Base-by-base conservation (phyloP, 768 basidiomycete genomes). In the Phylloporus sp. region DNA sequence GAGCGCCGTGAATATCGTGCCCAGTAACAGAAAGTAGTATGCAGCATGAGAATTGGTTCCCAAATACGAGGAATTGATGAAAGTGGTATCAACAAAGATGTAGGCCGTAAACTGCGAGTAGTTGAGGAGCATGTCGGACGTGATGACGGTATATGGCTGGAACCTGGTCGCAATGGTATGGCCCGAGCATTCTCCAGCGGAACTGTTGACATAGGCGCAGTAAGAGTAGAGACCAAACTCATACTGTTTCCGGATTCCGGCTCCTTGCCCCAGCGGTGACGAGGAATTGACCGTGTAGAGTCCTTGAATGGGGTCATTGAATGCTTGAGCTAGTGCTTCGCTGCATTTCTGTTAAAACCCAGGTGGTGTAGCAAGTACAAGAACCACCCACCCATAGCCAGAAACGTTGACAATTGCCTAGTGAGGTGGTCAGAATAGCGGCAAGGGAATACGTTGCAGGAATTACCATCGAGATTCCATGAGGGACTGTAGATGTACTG, bases 221-320 rank as follows among this genome's bases (percentile, higher is more conserved):
- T 86, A 79, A 17, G 81, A 79, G 68, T 90, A 91, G 21, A 91
- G 70, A n/a, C 89, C 89, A 53, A 84, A 90, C 49, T 80, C 70
- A 68, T 91, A 91, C 49, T 73, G 65, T 61, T 82, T 76, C 56
- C 88, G 79, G 46, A 90, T 67, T 17, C 89, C 89, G 13, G 71
- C 68, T 37, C 70, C 58, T 38, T 66, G 60, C 38, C 72, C 73
- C 3, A 90, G 77, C 5, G 86, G 81, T 34, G 76, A 73, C 27
- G 78, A 78, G 20, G 79, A 71, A 61, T 89, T 83, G 38, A 59
- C 62, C n/a, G 85, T 78, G 64, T 87, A 87, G 11, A 91, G 71
- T 21, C 74, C 78, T 33, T 71, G 61, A 39, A 84, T 80, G 7
- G 79, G 77, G 63, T 85, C 84, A 28, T 69, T 58, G 44, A 80